A percentile compares a stretch with the other conserved stretches of the same genome.
Conservation (phyloP, 495 filamentous ascomycete species). For the Xylaria longipes region DNA sequence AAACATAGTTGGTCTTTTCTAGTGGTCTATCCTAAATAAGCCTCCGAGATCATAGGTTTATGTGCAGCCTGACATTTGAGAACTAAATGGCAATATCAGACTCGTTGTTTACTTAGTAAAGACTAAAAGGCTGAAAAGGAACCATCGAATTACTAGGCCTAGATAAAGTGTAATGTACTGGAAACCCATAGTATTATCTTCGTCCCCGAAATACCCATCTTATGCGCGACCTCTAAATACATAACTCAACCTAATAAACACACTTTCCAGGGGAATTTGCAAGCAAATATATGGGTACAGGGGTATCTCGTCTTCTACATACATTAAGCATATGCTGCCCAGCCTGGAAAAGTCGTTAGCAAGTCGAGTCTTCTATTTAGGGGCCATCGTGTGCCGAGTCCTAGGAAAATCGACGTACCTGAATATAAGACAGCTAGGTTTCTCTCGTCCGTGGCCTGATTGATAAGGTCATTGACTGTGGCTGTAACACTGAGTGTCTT, state of each 20-base stretch:
- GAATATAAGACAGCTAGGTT: constrained; percentile 92
- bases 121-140: neutral
- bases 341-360: constrained; percentile 51
- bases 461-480: constrained; percentile 95
- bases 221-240: neutral
- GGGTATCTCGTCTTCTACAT: neutral
- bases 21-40: neutral
- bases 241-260: neutral
- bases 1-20: neutral
- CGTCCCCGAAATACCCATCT: neutral
- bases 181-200: neutral
- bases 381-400: neutral
- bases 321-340: constrained; percentile 69
- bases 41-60: neutral
- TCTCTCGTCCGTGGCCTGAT: constrained; percentile 89
- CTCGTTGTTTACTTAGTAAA: neutral
- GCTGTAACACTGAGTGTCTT: constrained; percentile 93
- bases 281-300: neutral
- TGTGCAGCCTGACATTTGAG: neutral
- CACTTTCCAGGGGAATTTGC: neutral
- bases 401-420: constrained; percentile 61
- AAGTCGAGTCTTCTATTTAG: neutral
- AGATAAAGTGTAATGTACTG: neutral
- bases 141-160: neutral
- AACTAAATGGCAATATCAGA: neutral